Evolutionary conservation across 2,329 filamentous ascomycete genomes (phyloP).

Genomic region (Raffaelea albimanens): DNA sequence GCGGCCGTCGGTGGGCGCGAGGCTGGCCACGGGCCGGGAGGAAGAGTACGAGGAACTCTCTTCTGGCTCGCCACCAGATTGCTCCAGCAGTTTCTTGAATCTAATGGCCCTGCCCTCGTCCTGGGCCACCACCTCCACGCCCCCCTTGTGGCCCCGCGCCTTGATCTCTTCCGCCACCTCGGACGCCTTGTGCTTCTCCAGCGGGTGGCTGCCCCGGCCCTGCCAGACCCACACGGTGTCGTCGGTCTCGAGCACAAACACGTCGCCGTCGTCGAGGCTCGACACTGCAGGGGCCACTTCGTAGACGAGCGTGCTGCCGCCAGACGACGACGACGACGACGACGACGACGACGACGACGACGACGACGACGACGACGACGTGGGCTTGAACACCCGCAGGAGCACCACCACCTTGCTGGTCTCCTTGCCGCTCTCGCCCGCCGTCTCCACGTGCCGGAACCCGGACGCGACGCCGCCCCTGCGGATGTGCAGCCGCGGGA

Average conservation of each 20-base stretch:
- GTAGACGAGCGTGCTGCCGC: too few relatives aligned
- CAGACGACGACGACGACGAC: conserved; percentile 39
- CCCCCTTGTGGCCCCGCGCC: conserved; percentile 52
- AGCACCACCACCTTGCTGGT: conserved; percentile 28
- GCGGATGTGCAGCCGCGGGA: conserved; percentile 46
- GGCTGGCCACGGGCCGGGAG: too few relatives aligned
- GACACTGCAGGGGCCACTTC: conserved; percentile 54
- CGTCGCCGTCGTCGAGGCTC: conserved; percentile 56
- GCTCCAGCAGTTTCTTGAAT: conserved; percentile 47
- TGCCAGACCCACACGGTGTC: conserved; percentile 64
- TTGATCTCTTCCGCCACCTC: conserved; percentile 54
- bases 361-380: conserved; percentile 30
- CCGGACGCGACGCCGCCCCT: conserved; percentile 52
- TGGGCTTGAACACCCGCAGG: conserved; percentile 54
- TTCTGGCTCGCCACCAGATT: conserved; percentile 27
- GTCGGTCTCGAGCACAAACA: conserved; percentile 54
- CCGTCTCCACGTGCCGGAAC: conserved; percentile 56
- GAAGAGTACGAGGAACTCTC: conserved; percentile 3
- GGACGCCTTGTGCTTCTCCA: conserved; percentile 60
- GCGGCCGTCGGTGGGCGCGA: too few relatives aligned
- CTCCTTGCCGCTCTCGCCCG: conserved; percentile 7
- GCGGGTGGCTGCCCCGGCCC: conserved; percentile 53
- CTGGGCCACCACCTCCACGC: conserved; percentile 57
- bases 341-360: conserved; percentile 36
- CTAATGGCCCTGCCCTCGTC: conserved; percentile 44